phyloP scores from a whole-genome alignment of 495 filamentous ascomycete genomes.

The Hypoxylon perforatum region DNA sequence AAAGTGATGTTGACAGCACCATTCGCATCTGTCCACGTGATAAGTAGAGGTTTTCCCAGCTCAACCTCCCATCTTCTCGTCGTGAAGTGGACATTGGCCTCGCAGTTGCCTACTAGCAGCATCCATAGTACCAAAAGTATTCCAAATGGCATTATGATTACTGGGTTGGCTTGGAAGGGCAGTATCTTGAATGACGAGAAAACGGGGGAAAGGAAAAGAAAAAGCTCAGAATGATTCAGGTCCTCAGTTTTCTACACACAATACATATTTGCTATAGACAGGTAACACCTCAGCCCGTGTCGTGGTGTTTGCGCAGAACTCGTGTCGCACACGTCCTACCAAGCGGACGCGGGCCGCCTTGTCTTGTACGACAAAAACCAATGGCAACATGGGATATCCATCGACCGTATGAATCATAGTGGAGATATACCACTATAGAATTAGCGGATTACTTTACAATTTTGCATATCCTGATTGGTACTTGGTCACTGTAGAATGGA shows the following conservation, averaged over 20 bases:
- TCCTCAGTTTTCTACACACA: background rate
- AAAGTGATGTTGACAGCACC: constrained; percentile 19
- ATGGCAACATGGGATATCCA: constrained; percentile 1
- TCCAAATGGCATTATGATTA: constrained; percentile 7
- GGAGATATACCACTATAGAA: background rate
- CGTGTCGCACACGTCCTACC: constrained; percentile 32
- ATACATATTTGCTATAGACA: background rate
- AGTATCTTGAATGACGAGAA: background rate
- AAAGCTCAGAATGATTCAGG: background rate
- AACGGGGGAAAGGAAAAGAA: background rate
- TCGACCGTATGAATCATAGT: background rate
- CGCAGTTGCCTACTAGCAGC: background rate
- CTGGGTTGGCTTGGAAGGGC: background rate
- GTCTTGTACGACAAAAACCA: constrained; percentile 8
- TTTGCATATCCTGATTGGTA: constrained; percentile 56
- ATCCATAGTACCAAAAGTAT: background rate
- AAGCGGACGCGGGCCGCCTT: constrained; percentile 33
- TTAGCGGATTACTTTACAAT: constrained; percentile 34
- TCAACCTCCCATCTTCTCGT: constrained; percentile 15
- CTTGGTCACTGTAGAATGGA: constrained; percentile 59
- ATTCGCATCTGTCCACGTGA: constrained; percentile 16
- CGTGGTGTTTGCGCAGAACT: constrained; percentile 24
- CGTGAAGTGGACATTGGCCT: constrained; percentile 21
- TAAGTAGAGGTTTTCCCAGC: constrained; percentile 4
- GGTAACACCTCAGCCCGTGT: constrained; percentile 9